These are phyloP conservation scores for Lipomyces yamadae DNA, from an alignment of 805 yeast genomes.

Conservation along the genomic window DNA sequence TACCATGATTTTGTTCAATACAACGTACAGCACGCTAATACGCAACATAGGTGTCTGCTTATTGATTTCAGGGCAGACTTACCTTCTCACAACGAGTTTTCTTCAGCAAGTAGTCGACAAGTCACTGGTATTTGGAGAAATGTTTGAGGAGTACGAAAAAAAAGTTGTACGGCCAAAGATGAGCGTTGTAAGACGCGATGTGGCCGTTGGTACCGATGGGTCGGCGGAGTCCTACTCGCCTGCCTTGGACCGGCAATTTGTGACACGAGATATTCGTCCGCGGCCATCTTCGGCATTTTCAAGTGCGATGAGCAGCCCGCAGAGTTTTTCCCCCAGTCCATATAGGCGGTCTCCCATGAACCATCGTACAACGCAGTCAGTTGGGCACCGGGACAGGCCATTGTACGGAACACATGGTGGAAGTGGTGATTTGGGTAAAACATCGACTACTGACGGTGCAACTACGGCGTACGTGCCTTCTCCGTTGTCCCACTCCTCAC, in stretches of 20 bases:
- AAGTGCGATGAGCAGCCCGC: background rate
- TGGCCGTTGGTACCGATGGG: slow-evolving; percentile 51
- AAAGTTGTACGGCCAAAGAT: slow-evolving; percentile 67
- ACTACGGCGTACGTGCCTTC: background rate
- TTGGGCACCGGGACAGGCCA: background rate
- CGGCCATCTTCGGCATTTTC: background rate
- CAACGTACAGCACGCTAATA: slow-evolving; percentile 48
- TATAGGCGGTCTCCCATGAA: background rate
- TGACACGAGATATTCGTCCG: slow-evolving; percentile 37
- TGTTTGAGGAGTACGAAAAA: slow-evolving; percentile 63
- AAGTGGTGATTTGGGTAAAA: background rate
- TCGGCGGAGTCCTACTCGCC: slow-evolving; percentile 41
- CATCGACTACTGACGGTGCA: background rate
- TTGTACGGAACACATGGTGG: background rate
- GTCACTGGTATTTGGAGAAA: slow-evolving; percentile 62
- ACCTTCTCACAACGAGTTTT: slow-evolving; percentile 52
- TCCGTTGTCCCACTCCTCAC: background rate
- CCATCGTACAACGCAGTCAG: background rate
- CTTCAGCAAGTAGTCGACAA: slow-evolving; percentile 60
- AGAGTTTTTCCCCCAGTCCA: background rate
- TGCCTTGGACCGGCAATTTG: slow-evolving; percentile 37
- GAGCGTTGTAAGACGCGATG: slow-evolving; percentile 60
- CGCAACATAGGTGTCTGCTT: slow-evolving; percentile 40
- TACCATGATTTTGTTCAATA: slow-evolving; percentile 50
- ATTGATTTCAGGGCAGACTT: slow-evolving; percentile 50